A percentile compares a stretch with the other conserved stretches of the same genome.
Conservation (phyloP, 306 rosid species). For the Pueraria montana region DNA sequence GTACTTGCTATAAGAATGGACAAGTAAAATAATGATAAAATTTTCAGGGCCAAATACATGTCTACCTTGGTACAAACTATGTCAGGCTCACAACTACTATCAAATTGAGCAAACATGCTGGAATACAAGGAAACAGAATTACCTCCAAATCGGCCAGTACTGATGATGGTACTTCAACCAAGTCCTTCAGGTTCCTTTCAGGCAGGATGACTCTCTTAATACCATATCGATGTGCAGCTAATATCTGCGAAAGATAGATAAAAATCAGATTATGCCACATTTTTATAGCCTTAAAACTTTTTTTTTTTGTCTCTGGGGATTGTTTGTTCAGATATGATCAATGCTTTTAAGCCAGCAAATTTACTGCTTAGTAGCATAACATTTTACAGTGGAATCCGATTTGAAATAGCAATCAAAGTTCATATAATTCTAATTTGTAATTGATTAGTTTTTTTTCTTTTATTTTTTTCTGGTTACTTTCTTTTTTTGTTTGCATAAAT, state of each 20-base stretch:
- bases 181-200: constrained; percentile 94
- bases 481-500: neutral
- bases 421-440: neutral
- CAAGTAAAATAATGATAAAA: neutral
- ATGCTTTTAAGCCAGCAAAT: constrained; percentile 20
- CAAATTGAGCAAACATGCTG: constrained; percentile 16
- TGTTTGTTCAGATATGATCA: neutral
- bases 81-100: neutral
- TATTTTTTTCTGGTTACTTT: too few relatives aligned
- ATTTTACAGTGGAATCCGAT: neutral
- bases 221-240: constrained; percentile 95
- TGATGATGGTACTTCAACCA: constrained; percentile 87
- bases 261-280: constrained; percentile 30
- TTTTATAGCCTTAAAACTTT: constrained; percentile 1
- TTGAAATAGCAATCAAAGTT: neutral
- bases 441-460: too few relatives aligned
- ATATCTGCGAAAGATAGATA: constrained; percentile 67
- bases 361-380: neutral
- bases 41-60: constrained; percentile 23
- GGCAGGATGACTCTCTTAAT: constrained; percentile 93
- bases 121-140: constrained; percentile 36
- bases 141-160: constrained; percentile 91
- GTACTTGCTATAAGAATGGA: neutral
- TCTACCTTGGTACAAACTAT: neutral
- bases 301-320: neutral